phyloP scores from a whole-genome alignment of 1,284 basidiomycete genomes.

The Moniliella sp. region DNA sequence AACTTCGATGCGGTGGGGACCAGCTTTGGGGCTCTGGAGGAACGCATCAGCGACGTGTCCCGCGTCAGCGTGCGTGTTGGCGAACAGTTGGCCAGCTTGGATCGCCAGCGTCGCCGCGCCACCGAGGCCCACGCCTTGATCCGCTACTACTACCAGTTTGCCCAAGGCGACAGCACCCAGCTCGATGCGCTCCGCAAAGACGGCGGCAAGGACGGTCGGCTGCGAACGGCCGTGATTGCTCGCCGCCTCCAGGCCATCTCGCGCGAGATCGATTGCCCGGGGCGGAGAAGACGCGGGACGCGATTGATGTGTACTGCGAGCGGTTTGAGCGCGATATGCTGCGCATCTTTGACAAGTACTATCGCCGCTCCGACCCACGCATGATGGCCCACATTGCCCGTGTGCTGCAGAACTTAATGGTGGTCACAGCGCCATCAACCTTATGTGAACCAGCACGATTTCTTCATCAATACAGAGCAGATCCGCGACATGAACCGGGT shows the following conservation, averaged over 20 bases:
- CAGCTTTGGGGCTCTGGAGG: slow-evolving; percentile 23
- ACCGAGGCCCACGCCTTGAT: slow-evolving; percentile 87
- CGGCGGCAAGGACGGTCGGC: slow-evolving; percentile 51
- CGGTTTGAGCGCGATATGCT: slow-evolving; percentile 97
- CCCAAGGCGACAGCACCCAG: slow-evolving; percentile 56
- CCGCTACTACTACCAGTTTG: slow-evolving; percentile 78
- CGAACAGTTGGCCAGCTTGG: slow-evolving; percentile 78
- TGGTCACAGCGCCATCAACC: slow-evolving; percentile 81
- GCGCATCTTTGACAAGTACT: slow-evolving; percentile 63
- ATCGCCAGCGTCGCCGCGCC: slow-evolving; percentile 71
- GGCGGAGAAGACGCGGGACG: slow-evolving; percentile 15
- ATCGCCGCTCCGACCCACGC: slow-evolving; percentile 85
- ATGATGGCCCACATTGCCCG: slow-evolving; percentile 99
- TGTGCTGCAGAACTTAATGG: slow-evolving; percentile 94
- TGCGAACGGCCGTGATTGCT: slow-evolving; percentile 70
- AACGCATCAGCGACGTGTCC: slow-evolving; percentile 66
- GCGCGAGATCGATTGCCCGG: slow-evolving; percentile 51
- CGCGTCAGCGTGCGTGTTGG: slow-evolving; percentile 83
- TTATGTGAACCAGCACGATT: slow-evolving; percentile 98
- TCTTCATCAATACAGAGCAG: slow-evolving; percentile 37
- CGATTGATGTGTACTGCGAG: slow-evolving; percentile 85
- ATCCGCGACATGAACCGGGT: no score
- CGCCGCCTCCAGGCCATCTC: slow-evolving; percentile 66
- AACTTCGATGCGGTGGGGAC: slow-evolving; percentile 49
- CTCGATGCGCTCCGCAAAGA: slow-evolving; percentile 62